Conservation (phyloP, 106 monocot genomes). For the Platanthera zijinensis region DNA sequence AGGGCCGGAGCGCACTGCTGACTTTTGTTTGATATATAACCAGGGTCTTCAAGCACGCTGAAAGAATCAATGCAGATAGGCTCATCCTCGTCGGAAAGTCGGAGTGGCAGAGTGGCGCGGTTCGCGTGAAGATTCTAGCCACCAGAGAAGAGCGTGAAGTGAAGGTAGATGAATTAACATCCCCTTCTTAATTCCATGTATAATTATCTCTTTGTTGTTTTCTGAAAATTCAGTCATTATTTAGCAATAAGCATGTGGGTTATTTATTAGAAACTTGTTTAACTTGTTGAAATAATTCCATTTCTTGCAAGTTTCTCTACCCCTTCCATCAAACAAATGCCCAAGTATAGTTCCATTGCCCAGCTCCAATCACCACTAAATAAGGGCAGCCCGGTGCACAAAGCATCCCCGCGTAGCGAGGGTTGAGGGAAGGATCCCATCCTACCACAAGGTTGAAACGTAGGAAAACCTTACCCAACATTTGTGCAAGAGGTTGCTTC, state of each 20-base stretch:
- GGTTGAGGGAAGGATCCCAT: too few species aligned
- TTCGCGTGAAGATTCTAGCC: constrained; percentile 83
- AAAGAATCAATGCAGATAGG: constrained; percentile 71
- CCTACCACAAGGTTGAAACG: too few species aligned
- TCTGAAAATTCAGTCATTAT: neutral
- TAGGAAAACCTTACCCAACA: too few species aligned
- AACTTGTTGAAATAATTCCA: neutral
- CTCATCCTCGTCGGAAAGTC: constrained; percentile 88
- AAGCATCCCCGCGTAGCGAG: too few species aligned
- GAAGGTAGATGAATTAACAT: constrained; percentile 62
- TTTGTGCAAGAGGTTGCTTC: too few species aligned
- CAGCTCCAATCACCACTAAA: too few species aligned
- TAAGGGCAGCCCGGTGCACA: too few species aligned
- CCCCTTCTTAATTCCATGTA: neutral
- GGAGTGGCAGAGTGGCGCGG: constrained; percentile 80
- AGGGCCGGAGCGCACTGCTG: neutral
- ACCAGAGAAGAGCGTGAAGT: constrained; percentile 85
- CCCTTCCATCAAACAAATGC: too few species aligned
- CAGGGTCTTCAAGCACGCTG: constrained; percentile 98
- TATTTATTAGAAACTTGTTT: neutral
- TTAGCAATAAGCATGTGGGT: neutral
- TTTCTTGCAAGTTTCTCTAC: neutral
- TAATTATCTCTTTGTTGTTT: neutral
- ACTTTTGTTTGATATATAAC: neutral
- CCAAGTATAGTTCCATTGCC: too few species aligned